These are phyloP conservation scores for Kwoniella heveanensis DNA, from an alignment of 768 basidiomycete genomes.

Conservation along the genomic window DNA sequence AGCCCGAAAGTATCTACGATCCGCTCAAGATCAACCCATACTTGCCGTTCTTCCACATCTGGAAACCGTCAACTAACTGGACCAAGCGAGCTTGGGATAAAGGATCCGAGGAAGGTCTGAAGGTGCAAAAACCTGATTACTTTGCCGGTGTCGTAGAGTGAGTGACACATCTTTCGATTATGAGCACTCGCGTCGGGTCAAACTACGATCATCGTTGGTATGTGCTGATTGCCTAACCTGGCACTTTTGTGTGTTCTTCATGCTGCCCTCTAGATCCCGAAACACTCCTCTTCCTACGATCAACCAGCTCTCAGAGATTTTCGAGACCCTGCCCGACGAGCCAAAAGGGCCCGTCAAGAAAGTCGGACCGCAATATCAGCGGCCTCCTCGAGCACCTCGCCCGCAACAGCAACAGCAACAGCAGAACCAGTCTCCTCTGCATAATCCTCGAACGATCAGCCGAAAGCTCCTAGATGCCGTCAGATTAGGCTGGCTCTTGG, in stretches of 20 bases:
- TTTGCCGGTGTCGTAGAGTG: conserved; percentile 83
- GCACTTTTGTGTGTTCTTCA: too few relatives aligned
- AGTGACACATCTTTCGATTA: conserved; percentile 45
- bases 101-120: conserved; percentile 65
- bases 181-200: too few relatives aligned
- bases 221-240: background rate
- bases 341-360: conserved; percentile 57
- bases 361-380: conserved; percentile 35
- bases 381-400: conserved; percentile 6
- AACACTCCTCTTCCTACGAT: conserved; percentile 80
- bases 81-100: conserved; percentile 50
- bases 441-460: background rate
- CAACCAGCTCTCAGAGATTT: conserved; percentile 73
- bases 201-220: background rate
- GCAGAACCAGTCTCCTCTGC: background rate
- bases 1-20: conserved; percentile 29
- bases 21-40: conserved; percentile 61
- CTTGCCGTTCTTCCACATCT: conserved; percentile 81
- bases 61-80: conserved; percentile 83
- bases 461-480: background rate
- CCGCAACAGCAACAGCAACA: background rate
- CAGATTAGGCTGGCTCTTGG: background rate
- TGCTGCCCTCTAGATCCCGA: conserved; percentile 64
- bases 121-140: conserved; percentile 80
- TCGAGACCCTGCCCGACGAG: conserved; percentile 66